A percentile compares a stretch with the other conserved stretches of the same genome.
These are phyloP conservation scores for Helotiales sp. DNA, from an alignment of 2,329 filamentous ascomycete species.

Conservation along the genomic window DNA sequence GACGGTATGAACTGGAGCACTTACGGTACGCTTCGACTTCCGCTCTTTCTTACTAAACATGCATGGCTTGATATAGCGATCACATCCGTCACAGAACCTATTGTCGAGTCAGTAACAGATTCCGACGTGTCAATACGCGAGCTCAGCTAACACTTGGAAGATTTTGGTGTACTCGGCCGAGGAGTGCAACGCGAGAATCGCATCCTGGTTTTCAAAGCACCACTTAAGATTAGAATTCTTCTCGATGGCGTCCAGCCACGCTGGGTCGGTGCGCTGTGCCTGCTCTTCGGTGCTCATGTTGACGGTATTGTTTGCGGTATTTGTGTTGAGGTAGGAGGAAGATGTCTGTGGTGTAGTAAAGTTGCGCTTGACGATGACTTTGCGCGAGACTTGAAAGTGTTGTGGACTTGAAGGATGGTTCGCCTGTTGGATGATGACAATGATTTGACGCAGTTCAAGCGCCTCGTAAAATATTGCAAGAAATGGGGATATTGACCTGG, in stretches of 20 bases:
- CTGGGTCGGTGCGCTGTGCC: neutral
- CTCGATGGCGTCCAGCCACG: neutral
- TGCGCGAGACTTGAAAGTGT: too few species aligned
- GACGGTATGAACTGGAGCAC: too few species aligned
- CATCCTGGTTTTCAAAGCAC: neutral
- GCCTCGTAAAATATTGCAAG: too few species aligned
- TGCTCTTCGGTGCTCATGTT: neutral
- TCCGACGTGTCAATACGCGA: neutral
- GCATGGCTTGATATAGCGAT: slow-evolving; percentile 5
- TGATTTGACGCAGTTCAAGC: too few species aligned
- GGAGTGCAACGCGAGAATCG: neutral
- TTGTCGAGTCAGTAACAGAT: neutral
- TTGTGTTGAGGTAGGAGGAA: too few species aligned
- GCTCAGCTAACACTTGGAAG: neutral
- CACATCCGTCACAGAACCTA: slow-evolving; percentile 3
- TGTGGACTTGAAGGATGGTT: too few species aligned
- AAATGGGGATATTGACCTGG: too few species aligned
- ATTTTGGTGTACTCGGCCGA: neutral
- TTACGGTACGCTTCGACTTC: neutral
- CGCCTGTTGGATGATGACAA: too few species aligned
- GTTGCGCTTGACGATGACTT: too few species aligned
- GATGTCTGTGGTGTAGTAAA: too few species aligned
- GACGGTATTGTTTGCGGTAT: too few species aligned
- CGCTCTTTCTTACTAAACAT: slow-evolving; percentile 6
- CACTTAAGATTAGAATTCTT: neutral